Evolutionary conservation across 1,284 basidiomycete genomes (phyloP).

Genomic region (Xerocomus minutiporus): DNA sequence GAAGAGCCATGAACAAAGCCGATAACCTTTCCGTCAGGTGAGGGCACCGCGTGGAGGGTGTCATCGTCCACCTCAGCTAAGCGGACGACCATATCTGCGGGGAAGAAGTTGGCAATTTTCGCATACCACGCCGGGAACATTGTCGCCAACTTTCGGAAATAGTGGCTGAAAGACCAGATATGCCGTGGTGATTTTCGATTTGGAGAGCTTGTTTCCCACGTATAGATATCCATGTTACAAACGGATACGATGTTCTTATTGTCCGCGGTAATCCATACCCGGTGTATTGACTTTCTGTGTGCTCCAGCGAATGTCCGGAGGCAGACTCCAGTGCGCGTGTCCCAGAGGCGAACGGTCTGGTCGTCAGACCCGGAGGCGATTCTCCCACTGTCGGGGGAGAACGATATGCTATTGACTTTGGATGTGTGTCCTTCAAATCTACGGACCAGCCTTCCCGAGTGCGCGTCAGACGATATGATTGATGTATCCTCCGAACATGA

Average conservation of each 20-base stretch:
- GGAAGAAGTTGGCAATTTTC: constrained; percentile 12
- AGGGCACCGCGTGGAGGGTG: constrained; percentile 5
- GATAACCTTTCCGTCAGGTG: constrained; percentile 10
- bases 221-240: constrained; percentile 13
- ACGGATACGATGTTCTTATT: constrained; percentile 13
- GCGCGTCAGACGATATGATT: constrained; percentile 13
- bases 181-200: constrained; percentile 9
- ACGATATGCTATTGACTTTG: constrained; percentile 16
- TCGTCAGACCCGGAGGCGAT: constrained; percentile 24
- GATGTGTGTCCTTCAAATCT: constrained; percentile 10
- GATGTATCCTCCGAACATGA: constrained; percentile 22
- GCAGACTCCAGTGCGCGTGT: constrained; percentile 19
- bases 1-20: constrained; percentile 1
- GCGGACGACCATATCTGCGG: constrained; percentile 4
- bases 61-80: constrained; percentile 11
- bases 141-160: constrained; percentile 6
- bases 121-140: constrained; percentile 19
- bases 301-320: constrained; percentile 11
- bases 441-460: constrained; percentile 9
- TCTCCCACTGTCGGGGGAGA: constrained; percentile 15
- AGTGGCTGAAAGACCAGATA: constrained; percentile 19
- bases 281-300: constrained; percentile 16
- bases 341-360: constrained; percentile 23
- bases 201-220: constrained; percentile 8
- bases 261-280: constrained; percentile 20